These are phyloP conservation scores for Trichosphaerium sp. DNA, from an alignment of 78 protist genomes.

Conservation along the genomic window DNA sequence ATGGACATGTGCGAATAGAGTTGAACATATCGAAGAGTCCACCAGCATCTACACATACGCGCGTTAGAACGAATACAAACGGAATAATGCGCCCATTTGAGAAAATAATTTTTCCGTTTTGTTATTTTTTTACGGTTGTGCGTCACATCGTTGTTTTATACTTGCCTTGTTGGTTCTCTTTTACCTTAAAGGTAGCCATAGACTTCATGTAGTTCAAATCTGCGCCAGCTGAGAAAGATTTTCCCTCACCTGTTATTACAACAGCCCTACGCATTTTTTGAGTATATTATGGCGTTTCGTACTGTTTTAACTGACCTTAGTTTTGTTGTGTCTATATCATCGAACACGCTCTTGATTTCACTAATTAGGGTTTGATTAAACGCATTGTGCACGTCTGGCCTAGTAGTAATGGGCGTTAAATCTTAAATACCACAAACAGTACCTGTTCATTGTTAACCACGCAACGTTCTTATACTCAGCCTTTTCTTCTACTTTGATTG, in stretches of 20 bases:
- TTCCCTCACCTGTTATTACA: neutral
- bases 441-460: too few relatives aligned
- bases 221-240: constrained; percentile 5
- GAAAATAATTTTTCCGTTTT: too few relatives aligned
- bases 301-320: too few relatives aligned
- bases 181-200: neutral
- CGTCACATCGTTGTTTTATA: neutral
- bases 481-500: too few relatives aligned
- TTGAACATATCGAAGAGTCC: too few relatives aligned
- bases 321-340: too few relatives aligned
- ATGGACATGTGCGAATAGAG: neutral
- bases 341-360: neutral
- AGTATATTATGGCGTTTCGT: too few relatives aligned
- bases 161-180: neutral
- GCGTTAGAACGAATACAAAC: too few relatives aligned
- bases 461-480: too few relatives aligned
- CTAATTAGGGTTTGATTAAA: neutral
- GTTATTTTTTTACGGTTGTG: neutral
- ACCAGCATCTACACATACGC: too few relatives aligned
- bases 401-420: neutral
- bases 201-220: neutral
- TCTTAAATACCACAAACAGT: too few relatives aligned
- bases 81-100: too few relatives aligned
- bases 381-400: neutral
- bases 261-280: neutral